Conservation (phyloP, 2,329 filamentous ascomycete species). For the Epichloe baconii region DNA sequence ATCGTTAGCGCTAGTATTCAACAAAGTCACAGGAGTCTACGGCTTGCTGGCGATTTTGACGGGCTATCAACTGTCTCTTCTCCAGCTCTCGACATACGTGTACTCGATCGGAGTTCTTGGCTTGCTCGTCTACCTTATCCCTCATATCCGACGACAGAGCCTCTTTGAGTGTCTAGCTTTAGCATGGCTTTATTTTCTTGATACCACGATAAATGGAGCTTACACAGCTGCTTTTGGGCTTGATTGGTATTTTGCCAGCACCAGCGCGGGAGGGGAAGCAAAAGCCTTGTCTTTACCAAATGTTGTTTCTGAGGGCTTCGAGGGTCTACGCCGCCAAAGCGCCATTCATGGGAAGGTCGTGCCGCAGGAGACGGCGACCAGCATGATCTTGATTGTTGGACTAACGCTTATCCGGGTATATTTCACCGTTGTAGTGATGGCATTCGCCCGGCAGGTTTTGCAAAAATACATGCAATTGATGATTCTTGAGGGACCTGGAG, state of each 20-base stretch:
- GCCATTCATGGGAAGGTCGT: slow-evolving; percentile 22
- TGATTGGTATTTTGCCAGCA: slow-evolving; percentile 68
- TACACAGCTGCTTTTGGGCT: slow-evolving; percentile 76
- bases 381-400: slow-evolving; percentile 60
- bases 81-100: slow-evolving; percentile 84
- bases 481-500: slow-evolving; percentile 34
- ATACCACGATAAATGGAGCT: slow-evolving; percentile 66
- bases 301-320: slow-evolving; percentile 20
- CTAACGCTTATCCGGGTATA: slow-evolving; percentile 71
- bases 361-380: slow-evolving; percentile 53
- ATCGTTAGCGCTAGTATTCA: slow-evolving; percentile 69
- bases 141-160: slow-evolving; percentile 65
- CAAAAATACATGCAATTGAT: slow-evolving; percentile 44
- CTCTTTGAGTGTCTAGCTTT: slow-evolving; percentile 70
- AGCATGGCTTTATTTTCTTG: slow-evolving; percentile 74
- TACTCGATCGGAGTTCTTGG: slow-evolving; percentile 66
- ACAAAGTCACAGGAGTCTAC: slow-evolving; percentile 85
- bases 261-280: slow-evolving; percentile 26
- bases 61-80: slow-evolving; percentile 66
- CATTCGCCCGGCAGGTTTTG: slow-evolving; percentile 66
- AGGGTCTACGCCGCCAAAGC: slow-evolving; percentile 20
- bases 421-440: slow-evolving; percentile 71
- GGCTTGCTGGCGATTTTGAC: slow-evolving; percentile 81
- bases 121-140: slow-evolving; percentile 56
- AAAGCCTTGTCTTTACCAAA: slow-evolving; percentile 11